Evolutionary conservation across 139 green algal species (phyloP), one percentile per base, ranked within the genome.

Genomic region (Chlorella sorokiniana): DNA sequence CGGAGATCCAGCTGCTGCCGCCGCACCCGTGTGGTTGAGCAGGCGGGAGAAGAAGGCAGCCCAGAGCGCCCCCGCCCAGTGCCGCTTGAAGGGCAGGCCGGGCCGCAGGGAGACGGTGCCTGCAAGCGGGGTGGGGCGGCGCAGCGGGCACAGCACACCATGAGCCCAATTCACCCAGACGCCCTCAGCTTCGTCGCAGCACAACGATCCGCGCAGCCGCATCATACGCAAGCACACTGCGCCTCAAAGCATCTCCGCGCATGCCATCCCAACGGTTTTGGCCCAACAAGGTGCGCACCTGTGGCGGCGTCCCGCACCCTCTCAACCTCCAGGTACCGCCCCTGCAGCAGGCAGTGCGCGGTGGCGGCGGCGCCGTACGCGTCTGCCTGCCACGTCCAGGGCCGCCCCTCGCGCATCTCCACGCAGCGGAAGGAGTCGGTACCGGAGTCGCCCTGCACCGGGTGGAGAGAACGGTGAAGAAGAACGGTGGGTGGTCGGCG

Each of bases 391-490:
- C 65, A 90, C 45, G 83, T 44, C 87, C 85, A 90, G 54, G 78
- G 61, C 38, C 35, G 38, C 16, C 51, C 48, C 52, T 91, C 82
- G 80, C 88, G 84, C 86, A 90, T 91, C 79, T 91, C 82, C 44
- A 91, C 85, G 52, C 87, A 91, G 16, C 87, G 83, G 51, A 91
- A 91, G 48, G 79, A 52, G 38, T 90, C 87, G 31, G 87, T 90
- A 23, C 63, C 51, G 54, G 52, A 69, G 73, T 79, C 73, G 37
- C 73, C 73, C 73, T 79, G 73, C 48, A 59, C 16, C 16, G 14
- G 16, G 11, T 59, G 14, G 48, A 16, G 18, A 65, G n/a, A 22
- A 29, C 29, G 56, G 56, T 33, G 23, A n/a, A n/a, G n/a, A n/a
- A n/a, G n/a, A n/a, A n/a, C n/a, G n/a, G n/a, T n/a, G n/a, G n/a